These are phyloP conservation scores for Triadica sebifera DNA, from an alignment of 345 rosid species.

Conservation along the genomic window DNA sequence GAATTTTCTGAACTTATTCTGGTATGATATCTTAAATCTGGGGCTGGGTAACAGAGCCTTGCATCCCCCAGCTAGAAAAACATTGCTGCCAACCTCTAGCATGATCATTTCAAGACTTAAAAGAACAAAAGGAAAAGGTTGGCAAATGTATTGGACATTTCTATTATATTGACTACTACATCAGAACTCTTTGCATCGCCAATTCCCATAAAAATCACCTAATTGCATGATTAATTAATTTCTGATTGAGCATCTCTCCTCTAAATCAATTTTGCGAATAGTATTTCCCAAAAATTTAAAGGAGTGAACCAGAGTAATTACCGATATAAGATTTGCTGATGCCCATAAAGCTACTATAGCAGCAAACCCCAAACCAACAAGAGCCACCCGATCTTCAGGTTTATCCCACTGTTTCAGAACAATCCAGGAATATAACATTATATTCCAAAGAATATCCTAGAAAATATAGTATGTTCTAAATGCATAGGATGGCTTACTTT, in stretches of 20 bases:
- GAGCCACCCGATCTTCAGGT: slow-evolving; percentile 67
- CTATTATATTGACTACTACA: neutral
- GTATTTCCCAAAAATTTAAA: slow-evolving; percentile 1
- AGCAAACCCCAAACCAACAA: slow-evolving; percentile 78
- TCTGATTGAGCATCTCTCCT: neutral
- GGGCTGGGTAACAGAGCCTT: neutral
- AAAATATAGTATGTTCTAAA: too few relatives aligned
- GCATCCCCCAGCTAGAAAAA: neutral
- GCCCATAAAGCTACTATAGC: slow-evolving; percentile 71
- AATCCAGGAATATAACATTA: neutral
- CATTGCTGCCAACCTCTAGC: neutral
- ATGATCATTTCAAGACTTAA: neutral
- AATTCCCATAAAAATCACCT: neutral
- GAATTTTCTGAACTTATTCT: neutral
- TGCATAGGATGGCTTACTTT: too few relatives aligned
- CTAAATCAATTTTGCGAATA: neutral
- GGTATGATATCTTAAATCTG: neutral
- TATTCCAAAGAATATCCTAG: too few relatives aligned
- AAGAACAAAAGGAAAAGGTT: neutral
- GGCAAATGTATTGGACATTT: neutral
- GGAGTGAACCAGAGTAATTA: slow-evolving; percentile 23
- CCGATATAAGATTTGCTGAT: slow-evolving; percentile 63
- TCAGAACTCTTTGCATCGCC: neutral
- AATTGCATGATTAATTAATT: neutral
- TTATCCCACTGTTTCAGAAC: slow-evolving; percentile 56